Evolutionary conservation across 2,329 filamentous ascomycete species (phyloP).

Genomic region (Ophiobolus disseminans): DNA sequence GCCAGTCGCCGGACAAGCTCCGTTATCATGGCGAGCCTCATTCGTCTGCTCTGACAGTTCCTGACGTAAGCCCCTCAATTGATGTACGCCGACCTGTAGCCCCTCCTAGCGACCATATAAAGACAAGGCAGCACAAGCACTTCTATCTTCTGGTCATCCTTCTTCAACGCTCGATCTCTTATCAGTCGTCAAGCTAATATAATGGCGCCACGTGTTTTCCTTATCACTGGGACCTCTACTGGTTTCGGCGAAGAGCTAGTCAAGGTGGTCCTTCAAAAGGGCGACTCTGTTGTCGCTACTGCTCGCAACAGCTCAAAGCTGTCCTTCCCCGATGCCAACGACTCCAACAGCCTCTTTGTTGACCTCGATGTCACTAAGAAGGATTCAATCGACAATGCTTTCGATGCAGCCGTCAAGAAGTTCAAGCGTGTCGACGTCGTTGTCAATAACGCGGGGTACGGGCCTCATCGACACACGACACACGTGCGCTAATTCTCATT

Average conservation of each 20-base stretch:
- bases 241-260: constrained; percentile 56
- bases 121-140: too few species aligned
- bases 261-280: constrained; percentile 51
- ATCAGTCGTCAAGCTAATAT: not conserved
- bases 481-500: too few species aligned
- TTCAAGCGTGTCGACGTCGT: constrained; percentile 66
- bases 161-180: too few species aligned
- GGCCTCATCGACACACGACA: too few species aligned
- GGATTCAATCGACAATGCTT: constrained; percentile 55
- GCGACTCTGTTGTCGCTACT: constrained; percentile 56
- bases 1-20: too few species aligned
- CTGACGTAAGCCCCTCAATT: not conserved
- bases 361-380: constrained; percentile 62
- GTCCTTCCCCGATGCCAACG: constrained; percentile 48
- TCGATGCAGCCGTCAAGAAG: constrained; percentile 54
- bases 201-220: constrained; percentile 55
- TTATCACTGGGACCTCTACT: constrained; percentile 57
- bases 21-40: too few species aligned
- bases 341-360: constrained; percentile 58
- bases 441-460: constrained; percentile 64
- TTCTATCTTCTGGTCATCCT: too few species aligned
- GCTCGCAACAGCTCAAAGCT: constrained; percentile 55
- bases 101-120: too few species aligned
- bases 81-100: too few species aligned
- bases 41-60: too few species aligned